Conservation (phyloP, 1,139 yeast species). For the Taphrina deformans region DNA sequence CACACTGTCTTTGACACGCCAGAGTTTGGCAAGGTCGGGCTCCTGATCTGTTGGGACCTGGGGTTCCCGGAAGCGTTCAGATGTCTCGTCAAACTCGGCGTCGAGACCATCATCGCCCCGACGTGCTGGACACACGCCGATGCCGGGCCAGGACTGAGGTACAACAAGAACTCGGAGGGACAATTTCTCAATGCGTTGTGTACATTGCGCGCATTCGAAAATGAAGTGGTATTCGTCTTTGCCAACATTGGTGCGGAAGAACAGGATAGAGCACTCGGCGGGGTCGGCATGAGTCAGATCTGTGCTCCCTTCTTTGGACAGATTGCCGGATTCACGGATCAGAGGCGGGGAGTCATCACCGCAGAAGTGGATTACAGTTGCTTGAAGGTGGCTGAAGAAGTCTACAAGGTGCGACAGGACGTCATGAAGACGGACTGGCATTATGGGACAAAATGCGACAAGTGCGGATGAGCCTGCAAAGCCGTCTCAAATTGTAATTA, state of each 20-base stretch:
- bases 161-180: conserved; percentile 37
- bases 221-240: conserved; percentile 37
- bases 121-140: conserved; percentile 39
- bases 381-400: conserved; percentile 37
- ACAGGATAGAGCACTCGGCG: conserved; percentile 11
- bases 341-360: conserved; percentile 36
- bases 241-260: conserved; percentile 38
- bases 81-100: conserved; percentile 37
- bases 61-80: conserved; percentile 39
- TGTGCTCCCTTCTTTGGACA: conserved; percentile 30
- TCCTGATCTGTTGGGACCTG: conserved; percentile 40
- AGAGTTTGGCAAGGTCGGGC: conserved; percentile 39
- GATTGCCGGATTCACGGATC: conserved; percentile 17
- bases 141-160: conserved; percentile 34
- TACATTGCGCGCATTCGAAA: conserved; percentile 39
- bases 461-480: neutral
- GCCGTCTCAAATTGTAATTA: neutral
- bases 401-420: conserved; percentile 38
- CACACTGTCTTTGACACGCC: conserved; percentile 39
- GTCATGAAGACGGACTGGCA: conserved; percentile 37
- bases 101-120: conserved; percentile 39
- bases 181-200: conserved; percentile 36
- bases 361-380: conserved; percentile 34
- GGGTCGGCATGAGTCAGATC: conserved; percentile 28
- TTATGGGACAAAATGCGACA: conserved; percentile 28